phyloP scores from a whole-genome alignment of 2,329 filamentous ascomycete species.

The Neoascochyta sp. region DNA sequence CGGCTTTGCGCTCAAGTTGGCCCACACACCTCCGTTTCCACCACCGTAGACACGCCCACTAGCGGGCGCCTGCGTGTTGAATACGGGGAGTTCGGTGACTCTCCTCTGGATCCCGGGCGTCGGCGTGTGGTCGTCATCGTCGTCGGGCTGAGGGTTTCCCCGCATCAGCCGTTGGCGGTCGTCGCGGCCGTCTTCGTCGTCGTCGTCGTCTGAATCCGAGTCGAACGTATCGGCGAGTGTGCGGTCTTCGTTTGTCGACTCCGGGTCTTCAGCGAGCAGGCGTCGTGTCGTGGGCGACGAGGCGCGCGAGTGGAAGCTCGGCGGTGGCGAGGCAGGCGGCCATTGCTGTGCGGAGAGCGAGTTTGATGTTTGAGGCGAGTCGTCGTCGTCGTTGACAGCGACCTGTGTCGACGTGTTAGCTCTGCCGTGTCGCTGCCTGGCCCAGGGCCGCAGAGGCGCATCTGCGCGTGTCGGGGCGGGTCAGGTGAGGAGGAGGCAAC shows the following conservation, averaged over 20 bases:
- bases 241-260: slow-evolving; percentile 61
- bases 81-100: slow-evolving; percentile 54
- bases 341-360: slow-evolving; percentile 27
- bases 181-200: slow-evolving; percentile 65
- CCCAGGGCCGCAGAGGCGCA: slow-evolving; percentile 9
- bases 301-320: slow-evolving; percentile 83
- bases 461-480: slow-evolving; percentile 7
- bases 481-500: slow-evolving; percentile 20
- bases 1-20: slow-evolving; percentile 88
- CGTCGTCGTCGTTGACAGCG: slow-evolving; percentile 44
- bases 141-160: slow-evolving; percentile 46
- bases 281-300: slow-evolving; percentile 61
- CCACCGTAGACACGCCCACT: slow-evolving; percentile 60
- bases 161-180: slow-evolving; percentile 85
- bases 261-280: slow-evolving; percentile 52
- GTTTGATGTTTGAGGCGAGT: slow-evolving; percentile 30
- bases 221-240: slow-evolving; percentile 93
- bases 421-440: slow-evolving; percentile 1
- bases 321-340: slow-evolving; percentile 52
- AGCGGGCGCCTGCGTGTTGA: slow-evolving; percentile 40
- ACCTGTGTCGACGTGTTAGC: slow-evolving; percentile 34
- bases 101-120: slow-evolving; percentile 44
- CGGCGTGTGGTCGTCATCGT: slow-evolving; percentile 22
- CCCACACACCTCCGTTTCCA: slow-evolving; percentile 93
- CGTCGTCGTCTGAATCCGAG: slow-evolving; percentile 63